phyloP scores from a whole-genome alignment of 208 protist species.

The Naegleria fowleri region DNA sequence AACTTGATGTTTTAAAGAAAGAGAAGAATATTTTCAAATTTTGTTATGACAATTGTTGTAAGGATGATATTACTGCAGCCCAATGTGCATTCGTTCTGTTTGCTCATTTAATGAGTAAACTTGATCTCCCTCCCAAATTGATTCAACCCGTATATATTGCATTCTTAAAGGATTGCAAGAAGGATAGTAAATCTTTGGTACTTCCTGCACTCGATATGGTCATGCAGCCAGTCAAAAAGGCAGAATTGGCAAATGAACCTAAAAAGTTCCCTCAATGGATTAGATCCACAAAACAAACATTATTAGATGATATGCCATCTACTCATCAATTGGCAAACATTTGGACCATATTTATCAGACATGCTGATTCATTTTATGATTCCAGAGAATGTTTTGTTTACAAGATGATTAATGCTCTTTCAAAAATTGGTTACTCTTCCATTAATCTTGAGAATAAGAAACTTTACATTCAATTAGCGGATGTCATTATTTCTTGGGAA shows the following conservation, averaged over 20 bases:
- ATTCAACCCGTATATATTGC: background rate
- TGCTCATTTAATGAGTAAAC: background rate
- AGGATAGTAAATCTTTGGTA: slow-evolving; percentile 11
- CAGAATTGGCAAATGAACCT: background rate
- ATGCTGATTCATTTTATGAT: background rate
- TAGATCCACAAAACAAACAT: background rate
- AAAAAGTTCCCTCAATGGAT: slow-evolving; percentile 3
- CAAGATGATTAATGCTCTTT: background rate
- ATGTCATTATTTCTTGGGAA: slow-evolving; percentile 12
- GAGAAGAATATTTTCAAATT: background rate
- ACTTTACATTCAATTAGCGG: background rate
- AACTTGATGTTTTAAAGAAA: background rate
- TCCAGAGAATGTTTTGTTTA: background rate
- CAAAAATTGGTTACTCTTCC: background rate
- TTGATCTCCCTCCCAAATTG: slow-evolving; percentile 4
- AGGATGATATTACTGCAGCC: background rate
- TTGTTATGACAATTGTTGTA: background rate
- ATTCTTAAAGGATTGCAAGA: slow-evolving; percentile 18
- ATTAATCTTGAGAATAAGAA: slow-evolving; percentile 5
- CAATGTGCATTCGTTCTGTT: background rate
- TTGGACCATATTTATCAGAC: slow-evolving; percentile 12
- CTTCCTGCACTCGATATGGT: slow-evolving; percentile 23
- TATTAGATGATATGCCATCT: background rate
- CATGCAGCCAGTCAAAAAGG: background rate
- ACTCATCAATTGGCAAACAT: background rate